Base-by-base conservation (phyloP, 208 protist genomes). In the Kentomonas sorsogonicus region DNA sequence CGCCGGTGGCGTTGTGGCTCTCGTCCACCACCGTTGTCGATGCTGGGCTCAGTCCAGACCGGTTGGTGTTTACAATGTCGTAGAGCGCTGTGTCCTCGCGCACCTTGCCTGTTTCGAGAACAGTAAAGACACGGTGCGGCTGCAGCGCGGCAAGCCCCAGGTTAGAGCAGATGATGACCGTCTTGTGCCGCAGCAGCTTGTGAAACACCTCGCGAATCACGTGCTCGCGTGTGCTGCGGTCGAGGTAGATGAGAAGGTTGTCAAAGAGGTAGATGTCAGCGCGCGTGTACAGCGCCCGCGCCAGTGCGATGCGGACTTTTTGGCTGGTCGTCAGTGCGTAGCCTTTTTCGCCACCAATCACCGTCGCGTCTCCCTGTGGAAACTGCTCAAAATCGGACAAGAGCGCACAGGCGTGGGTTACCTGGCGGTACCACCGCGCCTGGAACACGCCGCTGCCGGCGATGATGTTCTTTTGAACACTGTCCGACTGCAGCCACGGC, bases 381-480 rank as follows among this genome's bases (percentile, higher is more conserved):
- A 97, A 62, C 9, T 63, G 48, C 18, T 56, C 47, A 10, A 98
- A 63, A 57, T 98, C 97, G 33, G 56, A 27, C 20, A 66, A 18
- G 4, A 98, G 77, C 25, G 56, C 69, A 47, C 91, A 96, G 10
- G 77, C 77, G 0, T 63, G 33, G 10, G 94, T 53, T 0, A 86
- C 77, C 11, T 45, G 69, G 51, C 66, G 34, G 62, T 95, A 97
- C 69, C 86, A 83, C 40, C 70, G 66, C 46, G 69, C 45, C 34
- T 70, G 59, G 39, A 62, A 47, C 25, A 66, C 43, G 25, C 60
- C 51, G 31, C 66, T 63, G 34, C 86, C 77, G 30, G 91, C 87
- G 26, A 85, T 56, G 62, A 98, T 96, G 72, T 98, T 98, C 18
- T 90, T 91, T 15, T 81, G 77, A 16, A 98, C 76, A n/a, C 89